These are phyloP conservation scores for Tolypocladium sp. DNA, from an alignment of 2,329 filamentous ascomycete species.

Conservation along the genomic window DNA sequence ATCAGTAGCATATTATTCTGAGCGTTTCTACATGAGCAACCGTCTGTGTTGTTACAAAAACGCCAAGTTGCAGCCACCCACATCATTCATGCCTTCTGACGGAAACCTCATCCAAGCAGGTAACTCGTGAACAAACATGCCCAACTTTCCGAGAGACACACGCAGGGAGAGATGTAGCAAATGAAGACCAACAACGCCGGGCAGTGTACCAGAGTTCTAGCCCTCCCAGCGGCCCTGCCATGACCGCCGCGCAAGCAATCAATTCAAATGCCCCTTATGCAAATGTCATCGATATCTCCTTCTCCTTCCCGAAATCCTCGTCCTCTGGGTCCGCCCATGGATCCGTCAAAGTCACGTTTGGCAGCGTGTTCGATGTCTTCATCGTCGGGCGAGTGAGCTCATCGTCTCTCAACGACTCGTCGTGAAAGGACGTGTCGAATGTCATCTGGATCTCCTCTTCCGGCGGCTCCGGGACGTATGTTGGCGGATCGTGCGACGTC, in stretches of 20 bases:
- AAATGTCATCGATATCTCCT: conserved; percentile 76
- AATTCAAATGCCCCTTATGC: conserved; percentile 34
- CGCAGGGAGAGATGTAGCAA: not conserved
- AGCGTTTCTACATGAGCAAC: not conserved
- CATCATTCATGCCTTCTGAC: not conserved
- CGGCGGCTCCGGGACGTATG: conserved; percentile 18
- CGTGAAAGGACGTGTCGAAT: conserved; percentile 56
- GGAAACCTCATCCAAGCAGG: not conserved
- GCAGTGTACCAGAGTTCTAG: not conserved
- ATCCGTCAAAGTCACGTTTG: conserved; percentile 43
- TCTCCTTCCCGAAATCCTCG: conserved; percentile 61
- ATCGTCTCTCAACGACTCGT: conserved; percentile 22
- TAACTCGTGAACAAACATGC: not conserved
- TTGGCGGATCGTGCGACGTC: conserved; percentile 9
- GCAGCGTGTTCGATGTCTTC: conserved; percentile 36
- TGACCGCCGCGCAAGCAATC: not conserved
- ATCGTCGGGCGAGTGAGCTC: conserved; percentile 16
- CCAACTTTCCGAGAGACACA: not conserved
- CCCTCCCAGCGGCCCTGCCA: not conserved
- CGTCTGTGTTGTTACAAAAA: not conserved
- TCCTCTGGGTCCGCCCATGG: conserved; percentile 64
- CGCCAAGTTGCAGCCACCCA: not conserved
- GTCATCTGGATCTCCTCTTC: conserved; percentile 58
- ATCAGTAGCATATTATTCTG: not conserved
- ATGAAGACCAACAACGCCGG: not conserved